Evolutionary conservation across 108 stramenopile genomes (phyloP).

Genomic region (Bacterosira constricta): DNA sequence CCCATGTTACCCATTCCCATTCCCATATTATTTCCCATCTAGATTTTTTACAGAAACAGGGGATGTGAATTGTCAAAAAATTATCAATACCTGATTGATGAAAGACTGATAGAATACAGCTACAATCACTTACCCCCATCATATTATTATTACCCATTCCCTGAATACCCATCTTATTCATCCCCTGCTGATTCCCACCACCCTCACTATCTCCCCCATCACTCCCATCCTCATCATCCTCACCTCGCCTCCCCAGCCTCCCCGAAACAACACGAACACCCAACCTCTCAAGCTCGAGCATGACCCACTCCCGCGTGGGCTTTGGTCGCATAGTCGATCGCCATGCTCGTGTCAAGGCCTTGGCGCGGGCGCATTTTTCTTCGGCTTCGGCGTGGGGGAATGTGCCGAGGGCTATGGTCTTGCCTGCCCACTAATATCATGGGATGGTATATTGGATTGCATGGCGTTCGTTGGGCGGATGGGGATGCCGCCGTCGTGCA

Average conservation of each 20-base stretch:
- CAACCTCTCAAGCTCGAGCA: constrained; percentile 86
- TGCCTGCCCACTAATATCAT: constrained; percentile 53
- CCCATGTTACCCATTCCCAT: constrained; percentile 27
- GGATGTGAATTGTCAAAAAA: neutral
- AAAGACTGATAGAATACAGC: neutral
- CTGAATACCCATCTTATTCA: neutral
- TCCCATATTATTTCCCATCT: constrained; percentile 14
- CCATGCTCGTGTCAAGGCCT: constrained; percentile 89
- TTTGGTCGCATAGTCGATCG: constrained; percentile 91
- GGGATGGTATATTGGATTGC: no score
- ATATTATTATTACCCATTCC: neutral
- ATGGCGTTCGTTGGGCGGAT: no score
- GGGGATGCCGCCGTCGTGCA: no score
- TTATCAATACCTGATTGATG: neutral
- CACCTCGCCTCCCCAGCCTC: constrained; percentile 71
- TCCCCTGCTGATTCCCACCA: neutral
- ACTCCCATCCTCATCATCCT: constrained; percentile 64
- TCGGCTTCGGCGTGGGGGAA: constrained; percentile 88
- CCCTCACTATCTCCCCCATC: constrained; percentile 39
- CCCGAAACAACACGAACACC: constrained; percentile 88
- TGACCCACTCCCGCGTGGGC: constrained; percentile 89
- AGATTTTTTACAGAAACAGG: neutral
- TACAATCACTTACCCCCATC: constrained; percentile 7
- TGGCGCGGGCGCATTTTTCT: constrained; percentile 90
- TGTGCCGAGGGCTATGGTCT: constrained; percentile 72